Base-by-base conservation (phyloP, 164 flowering plant genomes). In the Echeveria elegans region DNA sequence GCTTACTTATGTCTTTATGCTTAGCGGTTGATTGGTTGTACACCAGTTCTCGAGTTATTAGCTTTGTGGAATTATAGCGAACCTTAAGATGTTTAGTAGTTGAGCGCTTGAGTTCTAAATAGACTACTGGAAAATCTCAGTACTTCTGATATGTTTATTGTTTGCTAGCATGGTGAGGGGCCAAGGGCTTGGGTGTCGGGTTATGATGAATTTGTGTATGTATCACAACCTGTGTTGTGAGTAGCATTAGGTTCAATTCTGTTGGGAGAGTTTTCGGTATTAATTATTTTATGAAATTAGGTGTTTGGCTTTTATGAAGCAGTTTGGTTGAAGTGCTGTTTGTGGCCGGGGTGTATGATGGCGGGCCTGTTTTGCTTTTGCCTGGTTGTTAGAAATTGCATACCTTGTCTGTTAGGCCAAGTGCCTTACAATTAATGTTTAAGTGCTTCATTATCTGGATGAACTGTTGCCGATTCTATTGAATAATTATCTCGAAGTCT, bases 301-400 rank as follows among this genome's bases (percentile, higher is more conserved):
- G 28, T 4, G 14, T 24, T 23, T 52, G 28, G 6, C 28, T 21
- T 52, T 52, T 52, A 52, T 21, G 6, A 52, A 21, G 58, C 8
- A 29, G 58, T 52, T 21, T 52, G 58, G 29, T 52, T 52, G 50
- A 52, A 52, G 58, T 28, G 29, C 9, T 52, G 58, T 52, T 52
- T 52, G 28, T 52, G 58, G 58, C 11, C 12, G 23, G 58, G 23
- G 58, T 21, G 58, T 52, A 23, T 52, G 58, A 21, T 23, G 29
- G 53, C 53, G 28, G 10, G 29, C 12, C 56, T 48, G 24, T 48
- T 48, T 48, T n/a, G n/a, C n/a, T n/a, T n/a, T n/a, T 21, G 23
- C 24, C 56, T 0, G 26, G 6, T 21, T 52, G 29, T 52, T 21
- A 7, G 29, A 23, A 23, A 23, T 23, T 52, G 28, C 58, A 1